Conservation (phyloP, 2,329 filamentous ascomycete species). For the Aspergillus fischeri region DNA sequence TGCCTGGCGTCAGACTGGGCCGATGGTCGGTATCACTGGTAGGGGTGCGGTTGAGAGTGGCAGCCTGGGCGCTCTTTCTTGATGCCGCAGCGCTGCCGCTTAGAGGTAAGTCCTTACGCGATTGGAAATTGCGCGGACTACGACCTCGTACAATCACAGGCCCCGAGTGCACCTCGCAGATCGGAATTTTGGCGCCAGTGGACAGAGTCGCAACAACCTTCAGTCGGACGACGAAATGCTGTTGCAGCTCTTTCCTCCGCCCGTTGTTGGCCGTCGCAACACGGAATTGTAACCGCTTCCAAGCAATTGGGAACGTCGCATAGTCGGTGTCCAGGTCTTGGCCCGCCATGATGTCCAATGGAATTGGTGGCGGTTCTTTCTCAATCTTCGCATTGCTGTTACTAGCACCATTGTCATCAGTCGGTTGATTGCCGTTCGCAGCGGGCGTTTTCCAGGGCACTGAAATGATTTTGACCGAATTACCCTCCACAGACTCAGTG, state of each 20-base stretch:
- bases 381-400: constrained; percentile 60
- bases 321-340: constrained; percentile 74
- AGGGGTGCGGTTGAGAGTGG: constrained; percentile 29
- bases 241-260: constrained; percentile 87
- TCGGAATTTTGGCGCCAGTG: constrained; percentile 74
- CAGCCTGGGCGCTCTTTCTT: constrained; percentile 61
- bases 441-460: constrained; percentile 97
- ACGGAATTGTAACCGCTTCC: constrained; percentile 88
- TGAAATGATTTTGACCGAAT: constrained; percentile 87
- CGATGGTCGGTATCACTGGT: constrained; percentile 27
- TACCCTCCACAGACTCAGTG: constrained; percentile 90
- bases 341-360: constrained; percentile 63
- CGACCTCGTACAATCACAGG: constrained; percentile 91
- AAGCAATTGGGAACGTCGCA: constrained; percentile 86
- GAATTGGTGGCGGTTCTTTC: constrained; percentile 80
- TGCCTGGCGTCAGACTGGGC: constrained; percentile 25
- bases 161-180: constrained; percentile 80
- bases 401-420: constrained; percentile 22
- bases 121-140: constrained; percentile 91
- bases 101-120: constrained; percentile 86
- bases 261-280: constrained; percentile 97
- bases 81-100: constrained; percentile 72
- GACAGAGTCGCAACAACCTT: constrained; percentile 80
- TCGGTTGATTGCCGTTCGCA: constrained; percentile 57
- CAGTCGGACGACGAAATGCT: constrained; percentile 87